These are phyloP conservation scores for Agrocybe chaxingu DNA, from an alignment of 768 basidiomycete species.

Conservation along the genomic window DNA sequence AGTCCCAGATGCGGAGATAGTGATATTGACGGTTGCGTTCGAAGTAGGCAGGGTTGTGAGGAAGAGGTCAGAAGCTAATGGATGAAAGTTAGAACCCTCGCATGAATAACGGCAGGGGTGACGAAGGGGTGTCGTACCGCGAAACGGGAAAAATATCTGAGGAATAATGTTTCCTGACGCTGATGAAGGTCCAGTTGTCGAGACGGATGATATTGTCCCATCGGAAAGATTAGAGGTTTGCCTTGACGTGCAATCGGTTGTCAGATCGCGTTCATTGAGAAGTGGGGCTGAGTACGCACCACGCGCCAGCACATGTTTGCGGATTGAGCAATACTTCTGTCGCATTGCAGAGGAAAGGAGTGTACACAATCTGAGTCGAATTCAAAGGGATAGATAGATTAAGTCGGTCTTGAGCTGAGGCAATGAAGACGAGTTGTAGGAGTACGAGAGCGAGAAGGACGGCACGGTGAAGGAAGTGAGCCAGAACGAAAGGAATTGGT, in stretches of 20 bases:
- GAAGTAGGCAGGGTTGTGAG: conserved; percentile 41
- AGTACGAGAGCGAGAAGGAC: conserved; percentile 8
- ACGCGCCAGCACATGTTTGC: conserved; percentile 36
- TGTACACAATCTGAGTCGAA: conserved; percentile 35
- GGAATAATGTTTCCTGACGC: conserved; percentile 42
- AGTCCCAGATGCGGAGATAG: conserved; percentile 22
- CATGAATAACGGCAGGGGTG: neutral
- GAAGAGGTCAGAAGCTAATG: conserved; percentile 28
- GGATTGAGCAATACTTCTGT: conserved; percentile 21
- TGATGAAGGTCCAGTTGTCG: conserved; percentile 42
- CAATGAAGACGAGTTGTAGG: conserved; percentile 9
- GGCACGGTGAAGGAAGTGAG: neutral
- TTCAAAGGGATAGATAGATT: conserved; percentile 35
- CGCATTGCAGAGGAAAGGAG: conserved; percentile 43
- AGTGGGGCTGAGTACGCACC: conserved; percentile 28
- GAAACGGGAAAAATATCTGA: conserved; percentile 54
- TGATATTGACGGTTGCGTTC: conserved; percentile 51
- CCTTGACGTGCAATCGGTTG: conserved; percentile 17
- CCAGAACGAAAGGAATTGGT: conserved; percentile 1
- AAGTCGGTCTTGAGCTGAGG: conserved; percentile 15
- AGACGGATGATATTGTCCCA: conserved; percentile 21
- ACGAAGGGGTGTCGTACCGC: conserved; percentile 34
- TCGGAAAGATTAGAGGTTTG: conserved; percentile 19
- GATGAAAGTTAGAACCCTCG: neutral
- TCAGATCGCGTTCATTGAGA: neutral